These are phyloP conservation scores for Fusarium anguioides DNA, from an alignment of 2,329 filamentous ascomycete genomes.

Conservation along the genomic window DNA sequence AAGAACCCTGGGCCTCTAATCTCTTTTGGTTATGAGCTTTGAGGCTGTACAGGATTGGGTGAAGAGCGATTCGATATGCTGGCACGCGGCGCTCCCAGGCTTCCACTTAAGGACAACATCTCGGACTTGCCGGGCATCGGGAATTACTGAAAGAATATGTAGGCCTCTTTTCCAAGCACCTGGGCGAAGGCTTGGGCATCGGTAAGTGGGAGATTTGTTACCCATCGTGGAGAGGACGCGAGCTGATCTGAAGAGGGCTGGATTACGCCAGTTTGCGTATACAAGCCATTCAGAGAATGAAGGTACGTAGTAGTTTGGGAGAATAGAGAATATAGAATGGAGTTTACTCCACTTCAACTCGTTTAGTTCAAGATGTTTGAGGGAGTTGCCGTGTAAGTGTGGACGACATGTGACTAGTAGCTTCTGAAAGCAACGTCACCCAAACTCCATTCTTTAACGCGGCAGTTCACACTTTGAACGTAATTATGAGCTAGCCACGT, in stretches of 20 bases:
- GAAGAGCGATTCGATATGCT: neutral
- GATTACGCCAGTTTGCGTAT: too few species aligned
- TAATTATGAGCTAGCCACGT: neutral
- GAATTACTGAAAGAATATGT: fast-evolving
- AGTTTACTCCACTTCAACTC: too few species aligned
- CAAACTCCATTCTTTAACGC: neutral
- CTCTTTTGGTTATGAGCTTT: too few species aligned
- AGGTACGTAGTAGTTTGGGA: too few species aligned
- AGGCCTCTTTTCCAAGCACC: fast-evolving
- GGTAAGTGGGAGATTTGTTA: neutral
- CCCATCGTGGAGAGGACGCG: too few species aligned
- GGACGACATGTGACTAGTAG: neutral
- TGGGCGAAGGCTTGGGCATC: too few species aligned
- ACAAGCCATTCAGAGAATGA: neutral
- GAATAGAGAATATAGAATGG: neutral
- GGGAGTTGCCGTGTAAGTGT: neutral
- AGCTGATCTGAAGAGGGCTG: too few species aligned
- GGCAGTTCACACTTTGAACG: neutral
- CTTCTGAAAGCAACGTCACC: neutral
- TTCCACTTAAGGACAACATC: fast-evolving
- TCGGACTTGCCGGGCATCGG: fast-evolving
- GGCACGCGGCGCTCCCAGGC: neutral
- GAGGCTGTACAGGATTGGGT: too few species aligned
- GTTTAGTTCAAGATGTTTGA: neutral
- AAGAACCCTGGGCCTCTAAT: too few species aligned